Base-by-base conservation (phyloP, 805 yeast genomes). In the Spencermartinsiella europaea region DNA sequence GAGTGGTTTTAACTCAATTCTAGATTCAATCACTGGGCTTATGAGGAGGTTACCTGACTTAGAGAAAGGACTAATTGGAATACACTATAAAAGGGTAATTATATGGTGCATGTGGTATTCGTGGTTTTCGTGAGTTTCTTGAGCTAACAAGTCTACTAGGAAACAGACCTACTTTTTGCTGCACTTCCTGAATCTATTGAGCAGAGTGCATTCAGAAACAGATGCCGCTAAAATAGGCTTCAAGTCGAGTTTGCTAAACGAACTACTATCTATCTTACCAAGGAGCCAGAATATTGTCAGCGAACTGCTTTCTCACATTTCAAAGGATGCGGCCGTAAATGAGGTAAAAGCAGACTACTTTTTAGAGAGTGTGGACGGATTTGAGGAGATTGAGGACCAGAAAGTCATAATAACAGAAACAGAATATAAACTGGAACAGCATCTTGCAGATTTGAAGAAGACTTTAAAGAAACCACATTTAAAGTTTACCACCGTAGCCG, bases 111-210 rank as follows among this genome's bases (percentile, higher is more conserved):
- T n/a, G n/a, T n/a, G n/a, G n/a, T n/a, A n/a, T n/a, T n/a, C n/a
- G n/a, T n/a, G n/a, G n/a, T n/a, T n/a, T n/a, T n/a, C n/a, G n/a
- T n/a, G n/a, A n/a, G n/a, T 25, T 25, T 12, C 31, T 12, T 12
- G 10, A 25, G 7, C 31, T 25, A 25, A 25, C 31, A 7, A 75
- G 17, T 74, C 80, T 12, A 71, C 77, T 5, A 71, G 87, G 31
- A 77, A 73, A 43, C 90, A 86, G 49, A 65, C 82, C 2, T 83
- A 75, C 51, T 58, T 66, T 28, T 75, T 81, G 48, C 62, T 86
- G 45, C 70, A 69, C 37, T 71, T 70, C 27, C 61, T 81, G 38
- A 58, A 63, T 2, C 64, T 68, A 15, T 58, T 64, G 1, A 52
- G 64, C 17, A 42, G 50, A 3, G 41, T 53, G 4, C 53, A 59